phyloP scores from a whole-genome alignment of 495 filamentous ascomycete species.

The Poronia punctata region DNA sequence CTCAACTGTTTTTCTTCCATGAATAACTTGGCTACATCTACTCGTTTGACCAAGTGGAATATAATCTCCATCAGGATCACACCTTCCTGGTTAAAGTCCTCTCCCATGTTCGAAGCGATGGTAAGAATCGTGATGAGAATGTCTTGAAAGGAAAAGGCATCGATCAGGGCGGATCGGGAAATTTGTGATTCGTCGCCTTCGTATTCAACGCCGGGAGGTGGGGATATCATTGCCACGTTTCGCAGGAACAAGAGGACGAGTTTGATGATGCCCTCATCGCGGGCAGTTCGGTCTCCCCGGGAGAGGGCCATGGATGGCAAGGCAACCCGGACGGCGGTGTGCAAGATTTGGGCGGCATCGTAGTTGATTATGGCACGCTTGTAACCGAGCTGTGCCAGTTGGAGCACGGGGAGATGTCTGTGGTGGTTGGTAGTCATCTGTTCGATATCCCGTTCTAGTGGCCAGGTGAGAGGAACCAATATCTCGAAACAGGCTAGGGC shows the following conservation, averaged over 20 bases:
- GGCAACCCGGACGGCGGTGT: slow-evolving; percentile 68
- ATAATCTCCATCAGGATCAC: slow-evolving; percentile 79
- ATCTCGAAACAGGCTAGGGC: slow-evolving; percentile 85
- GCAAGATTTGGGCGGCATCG: slow-evolving; percentile 67
- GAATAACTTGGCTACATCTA: slow-evolving; percentile 81
- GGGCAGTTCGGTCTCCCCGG: slow-evolving; percentile 62
- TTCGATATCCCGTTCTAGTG: slow-evolving; percentile 64
- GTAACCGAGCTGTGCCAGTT: slow-evolving; percentile 80
- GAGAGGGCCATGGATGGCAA: slow-evolving; percentile 81
- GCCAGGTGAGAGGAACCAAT: slow-evolving; percentile 93
- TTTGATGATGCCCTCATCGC: slow-evolving; percentile 92
- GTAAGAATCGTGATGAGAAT: slow-evolving; percentile 78
- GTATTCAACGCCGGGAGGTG: slow-evolving; percentile 48
- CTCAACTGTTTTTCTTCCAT: slow-evolving; percentile 65
- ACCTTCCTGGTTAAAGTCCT: slow-evolving; percentile 87
- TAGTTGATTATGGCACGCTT: slow-evolving; percentile 81
- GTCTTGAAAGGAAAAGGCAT: slow-evolving; percentile 84
- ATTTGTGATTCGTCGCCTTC: slow-evolving; percentile 79
- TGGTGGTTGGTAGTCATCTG: slow-evolving; percentile 91
- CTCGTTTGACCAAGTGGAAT: slow-evolving; percentile 85
- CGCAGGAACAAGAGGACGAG: slow-evolving; percentile 81
- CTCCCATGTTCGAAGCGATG: slow-evolving; percentile 81
- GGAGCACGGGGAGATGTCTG: slow-evolving; percentile 79
- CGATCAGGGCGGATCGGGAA: slow-evolving; percentile 78
- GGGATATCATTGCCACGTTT: slow-evolving; percentile 78